Conservation (phyloP, 225 moss, liverwort and hornwort genomes). For the Antitrichia curtipendula region DNA sequence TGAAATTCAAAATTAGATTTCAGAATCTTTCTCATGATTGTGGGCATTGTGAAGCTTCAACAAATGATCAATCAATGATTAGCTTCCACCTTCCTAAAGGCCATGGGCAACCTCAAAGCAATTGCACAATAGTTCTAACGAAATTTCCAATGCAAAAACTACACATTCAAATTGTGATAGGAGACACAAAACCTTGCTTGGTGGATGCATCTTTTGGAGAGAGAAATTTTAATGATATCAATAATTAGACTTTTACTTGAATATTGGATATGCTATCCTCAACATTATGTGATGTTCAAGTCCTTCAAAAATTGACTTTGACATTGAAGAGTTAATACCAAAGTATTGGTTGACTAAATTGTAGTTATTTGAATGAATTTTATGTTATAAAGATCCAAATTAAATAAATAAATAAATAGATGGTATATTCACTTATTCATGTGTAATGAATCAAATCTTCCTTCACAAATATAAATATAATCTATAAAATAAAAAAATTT, state of each 20-base stretch:
- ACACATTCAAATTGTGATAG: background rate
- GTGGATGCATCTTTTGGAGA: background rate
- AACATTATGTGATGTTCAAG: accelerated
- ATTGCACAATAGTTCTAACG: background rate
- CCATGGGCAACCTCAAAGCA: background rate
- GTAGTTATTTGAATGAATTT: too few relatives aligned
- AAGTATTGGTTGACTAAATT: background rate
- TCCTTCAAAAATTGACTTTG: accelerated
- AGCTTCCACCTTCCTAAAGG: accelerated
- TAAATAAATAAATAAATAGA: background rate
- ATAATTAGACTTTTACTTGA: background rate
- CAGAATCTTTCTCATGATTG: background rate
- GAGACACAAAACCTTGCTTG: background rate
- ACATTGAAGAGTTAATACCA: background rate
- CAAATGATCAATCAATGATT: background rate
- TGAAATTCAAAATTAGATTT: background rate
- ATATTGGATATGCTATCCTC: background rate
- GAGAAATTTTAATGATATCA: background rate
- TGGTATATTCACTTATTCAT: too few relatives aligned
- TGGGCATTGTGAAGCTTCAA: accelerated
- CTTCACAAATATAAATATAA: too few relatives aligned
- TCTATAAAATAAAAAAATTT: too few relatives aligned
- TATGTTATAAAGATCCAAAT: background rate
- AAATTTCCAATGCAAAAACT: background rate
- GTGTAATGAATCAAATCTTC: too few relatives aligned